These are phyloP conservation scores for Sporothrix pallida DNA, from an alignment of 2,329 filamentous ascomycete genomes.

Conservation along the genomic window DNA sequence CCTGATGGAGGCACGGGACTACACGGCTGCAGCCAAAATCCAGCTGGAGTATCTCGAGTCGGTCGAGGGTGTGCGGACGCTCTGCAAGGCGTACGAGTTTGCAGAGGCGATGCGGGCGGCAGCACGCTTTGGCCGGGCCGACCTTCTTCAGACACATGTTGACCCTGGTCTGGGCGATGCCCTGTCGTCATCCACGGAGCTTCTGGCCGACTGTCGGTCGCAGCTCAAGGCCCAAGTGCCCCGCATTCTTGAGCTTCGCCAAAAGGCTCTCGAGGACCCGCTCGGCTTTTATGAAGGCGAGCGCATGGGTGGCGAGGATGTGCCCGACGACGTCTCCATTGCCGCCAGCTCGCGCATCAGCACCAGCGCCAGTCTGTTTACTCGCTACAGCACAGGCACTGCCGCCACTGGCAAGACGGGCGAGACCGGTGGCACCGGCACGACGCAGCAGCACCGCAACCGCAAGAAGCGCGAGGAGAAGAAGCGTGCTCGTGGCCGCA, in stretches of 20 bases:
- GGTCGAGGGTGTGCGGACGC: conserved; percentile 72
- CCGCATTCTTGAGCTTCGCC: conserved; percentile 79
- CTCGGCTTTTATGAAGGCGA: conserved; percentile 88
- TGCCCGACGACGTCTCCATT: conserved; percentile 87
- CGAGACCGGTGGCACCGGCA: conserved; percentile 33
- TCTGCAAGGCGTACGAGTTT: conserved; percentile 88
- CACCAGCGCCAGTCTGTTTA: conserved; percentile 89
- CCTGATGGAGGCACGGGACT: conserved; percentile 84
- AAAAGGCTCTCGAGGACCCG: conserved; percentile 82
- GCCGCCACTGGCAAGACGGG: conserved; percentile 53
- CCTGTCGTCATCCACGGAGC: conserved; percentile 81
- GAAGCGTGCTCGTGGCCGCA: conserved; percentile 91
- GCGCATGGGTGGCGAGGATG: conserved; percentile 53
- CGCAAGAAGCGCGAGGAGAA: conserved; percentile 84
- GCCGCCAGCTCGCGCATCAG: conserved; percentile 80
- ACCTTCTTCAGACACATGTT: conserved; percentile 70
- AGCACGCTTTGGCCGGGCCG: conserved; percentile 62
- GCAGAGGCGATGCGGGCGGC: conserved; percentile 84
- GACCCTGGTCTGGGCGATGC: conserved; percentile 82
- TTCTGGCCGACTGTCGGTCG: conserved; percentile 88
- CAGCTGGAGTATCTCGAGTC: conserved; percentile 81
- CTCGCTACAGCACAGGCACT: conserved; percentile 80
- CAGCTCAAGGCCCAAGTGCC: conserved; percentile 87
- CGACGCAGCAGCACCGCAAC: conserved; percentile 69
- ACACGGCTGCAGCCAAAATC: conserved; percentile 77